phyloP scores from a whole-genome alignment of 169 alveolate genomes.

The Toxoplasma gondii region DNA sequence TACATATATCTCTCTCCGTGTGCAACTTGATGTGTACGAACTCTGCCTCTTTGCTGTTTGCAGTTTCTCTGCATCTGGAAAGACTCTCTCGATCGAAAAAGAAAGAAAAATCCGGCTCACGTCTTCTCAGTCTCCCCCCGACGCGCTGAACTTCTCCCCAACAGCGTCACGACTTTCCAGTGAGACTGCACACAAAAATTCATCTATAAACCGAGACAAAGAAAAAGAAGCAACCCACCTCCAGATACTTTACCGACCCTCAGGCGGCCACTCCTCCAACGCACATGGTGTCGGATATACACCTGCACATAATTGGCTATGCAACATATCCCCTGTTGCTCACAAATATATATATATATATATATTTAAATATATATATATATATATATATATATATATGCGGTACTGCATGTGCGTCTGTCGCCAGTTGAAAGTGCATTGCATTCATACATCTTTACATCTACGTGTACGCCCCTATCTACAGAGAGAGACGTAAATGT shows the following conservation, averaged over 20 bases:
- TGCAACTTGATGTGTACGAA: no score
- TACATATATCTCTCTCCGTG: no score
- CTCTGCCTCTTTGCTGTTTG: neutral
- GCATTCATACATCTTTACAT: no score
- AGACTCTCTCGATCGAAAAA: neutral
- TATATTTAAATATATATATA: no score
- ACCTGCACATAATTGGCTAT: no score
- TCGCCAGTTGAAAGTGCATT: no score
- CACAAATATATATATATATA: neutral
- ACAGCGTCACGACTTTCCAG: conserved; percentile 3
- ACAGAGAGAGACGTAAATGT: no score
- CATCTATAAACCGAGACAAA: no score
- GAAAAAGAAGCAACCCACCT: neutral
- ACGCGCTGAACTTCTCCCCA: neutral
- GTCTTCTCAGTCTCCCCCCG: neutral
- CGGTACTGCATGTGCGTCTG: neutral
- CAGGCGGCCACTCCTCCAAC: no score
- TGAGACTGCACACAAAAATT: neutral
- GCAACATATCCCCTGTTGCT: neutral
- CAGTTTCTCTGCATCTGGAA: conserved; percentile 6
- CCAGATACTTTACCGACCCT: no score
- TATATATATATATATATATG: neutral
- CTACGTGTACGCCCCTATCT: no score
- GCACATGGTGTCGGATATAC: no score
- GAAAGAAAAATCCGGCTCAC: neutral